A percentile compares a stretch with the other conserved stretches of the same genome.
Evolutionary conservation across 345 rosid species (phyloP).

Genomic region (Eucalyptus fibrosa): DNA sequence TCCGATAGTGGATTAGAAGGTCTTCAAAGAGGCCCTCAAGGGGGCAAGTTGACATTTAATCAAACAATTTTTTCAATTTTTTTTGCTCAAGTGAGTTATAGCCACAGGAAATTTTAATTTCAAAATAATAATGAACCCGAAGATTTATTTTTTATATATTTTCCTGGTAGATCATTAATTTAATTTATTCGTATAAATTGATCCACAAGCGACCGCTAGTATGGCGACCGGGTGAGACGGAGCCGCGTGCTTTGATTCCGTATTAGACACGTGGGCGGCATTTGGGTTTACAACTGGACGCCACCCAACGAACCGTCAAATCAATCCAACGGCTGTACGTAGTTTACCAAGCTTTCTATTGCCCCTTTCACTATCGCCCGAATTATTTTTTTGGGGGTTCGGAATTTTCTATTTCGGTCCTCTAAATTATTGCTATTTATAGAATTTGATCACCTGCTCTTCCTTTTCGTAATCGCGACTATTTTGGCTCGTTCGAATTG

Average conservation of each 20-base stretch:
- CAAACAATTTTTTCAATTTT: neutral
- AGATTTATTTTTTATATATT: neutral
- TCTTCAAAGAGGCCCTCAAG: neutral
- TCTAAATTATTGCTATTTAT: neutral
- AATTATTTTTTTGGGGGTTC: neutral
- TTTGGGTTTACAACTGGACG: neutral
- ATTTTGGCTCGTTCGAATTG: neutral
- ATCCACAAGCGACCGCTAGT: fast-evolving
- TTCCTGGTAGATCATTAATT: no score
- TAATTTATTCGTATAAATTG: neutral
- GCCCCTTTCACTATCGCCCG: neutral
- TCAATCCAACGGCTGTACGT: neutral
- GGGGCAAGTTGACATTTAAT: neutral
- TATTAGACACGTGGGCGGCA: neutral
- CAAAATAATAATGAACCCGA: neutral
- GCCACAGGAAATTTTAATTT: neutral
- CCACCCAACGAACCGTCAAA: neutral
- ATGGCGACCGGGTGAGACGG: neutral
- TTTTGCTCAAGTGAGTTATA: neutral
- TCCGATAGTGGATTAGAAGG: neutral
- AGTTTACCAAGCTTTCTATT: neutral
- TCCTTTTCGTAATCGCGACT: neutral
- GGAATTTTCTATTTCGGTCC: neutral
- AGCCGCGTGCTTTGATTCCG: neutral
- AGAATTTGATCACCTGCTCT: neutral